Base-by-base conservation (phyloP, 2,329 filamentous ascomycete species). In the Mycosphaerella arachidis region DNA sequence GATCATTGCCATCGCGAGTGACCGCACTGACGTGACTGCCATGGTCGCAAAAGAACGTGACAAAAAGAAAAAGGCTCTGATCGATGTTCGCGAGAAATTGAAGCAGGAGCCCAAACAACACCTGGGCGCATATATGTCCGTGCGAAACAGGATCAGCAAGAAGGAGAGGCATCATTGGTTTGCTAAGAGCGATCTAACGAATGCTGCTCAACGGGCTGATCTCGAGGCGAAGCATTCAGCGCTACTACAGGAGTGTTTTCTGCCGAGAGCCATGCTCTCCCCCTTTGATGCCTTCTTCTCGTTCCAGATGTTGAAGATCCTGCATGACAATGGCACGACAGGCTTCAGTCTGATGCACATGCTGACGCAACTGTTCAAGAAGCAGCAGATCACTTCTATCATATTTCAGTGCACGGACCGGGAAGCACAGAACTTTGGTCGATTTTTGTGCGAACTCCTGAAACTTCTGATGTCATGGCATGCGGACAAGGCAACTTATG, bases 391-490 rank as follows among this genome's bases (percentile, higher is more conserved):
- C 18, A 86, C 90, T 1, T 83, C 88, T 8, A 82, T 97, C 54
- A 91, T 99, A 58, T 97, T 96, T 73, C 86, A 89, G 52, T 95
- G 90, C 72, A 96, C 92, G 0, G 88, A 93, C 27, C 88, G 91
- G 57, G 95, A 99, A 75, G 91, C 92, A 0, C 91, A 96, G 73
- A 91, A 96, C 66, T 79, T 99, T n/a, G 94, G 92, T 12, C 89
- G 90, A 27, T 97, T 99, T 74, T 77, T 99, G 57, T 91, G 88
- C 70, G 86, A 93, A 62, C 80, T 94, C 1, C 78, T 99, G 10
- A 84, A 87, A 61, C 91, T 97, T 66, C 81, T 99, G 18, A 83
- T 86, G 7, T 80, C 82, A 55, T 99, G 95, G 94, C 94, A 97
- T 74, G 83, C 84, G 27, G 88, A 91, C 71, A 87, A 88, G 69